Evolutionary conservation across 2,329 filamentous ascomycete genomes (phyloP).

Genomic region (Aspergillus luchuensis): DNA sequence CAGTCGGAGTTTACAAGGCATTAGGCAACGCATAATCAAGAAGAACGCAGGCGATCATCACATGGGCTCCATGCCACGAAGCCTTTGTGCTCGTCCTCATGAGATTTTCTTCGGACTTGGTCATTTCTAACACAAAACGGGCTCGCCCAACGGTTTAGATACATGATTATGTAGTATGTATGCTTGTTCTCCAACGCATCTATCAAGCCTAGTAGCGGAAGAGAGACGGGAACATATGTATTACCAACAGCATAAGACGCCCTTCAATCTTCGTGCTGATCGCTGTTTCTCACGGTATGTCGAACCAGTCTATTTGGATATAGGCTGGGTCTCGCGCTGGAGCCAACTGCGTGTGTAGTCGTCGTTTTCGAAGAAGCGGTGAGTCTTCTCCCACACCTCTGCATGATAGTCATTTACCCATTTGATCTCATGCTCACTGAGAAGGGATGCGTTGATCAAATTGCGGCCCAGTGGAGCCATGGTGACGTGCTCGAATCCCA

Average conservation of each 20-base stretch:
- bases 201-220: neutral
- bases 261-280: neutral
- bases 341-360: constrained; percentile 75
- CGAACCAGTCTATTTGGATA: constrained; percentile 44
- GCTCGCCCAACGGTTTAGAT: neutral
- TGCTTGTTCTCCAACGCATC: neutral
- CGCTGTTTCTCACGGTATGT: neutral
- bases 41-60: neutral
- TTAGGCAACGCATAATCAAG: neutral
- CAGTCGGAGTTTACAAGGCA: no score
- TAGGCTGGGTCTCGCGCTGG: constrained; percentile 76
- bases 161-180: neutral
- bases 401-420: constrained; percentile 88
- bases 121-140: neutral
- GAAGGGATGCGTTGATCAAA: constrained; percentile 72
- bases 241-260: neutral
- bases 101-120: neutral
- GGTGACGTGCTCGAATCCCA: constrained; percentile 95
- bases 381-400: constrained; percentile 80
- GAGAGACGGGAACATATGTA: neutral
- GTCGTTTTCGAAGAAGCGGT: constrained; percentile 72
- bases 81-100: neutral
- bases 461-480: constrained; percentile 95
- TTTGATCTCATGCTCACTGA: constrained; percentile 72
- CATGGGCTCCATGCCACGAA: neutral